Conservation (phyloP, 2,329 filamentous ascomycete species). For the Arthroderma uncinatum region DNA sequence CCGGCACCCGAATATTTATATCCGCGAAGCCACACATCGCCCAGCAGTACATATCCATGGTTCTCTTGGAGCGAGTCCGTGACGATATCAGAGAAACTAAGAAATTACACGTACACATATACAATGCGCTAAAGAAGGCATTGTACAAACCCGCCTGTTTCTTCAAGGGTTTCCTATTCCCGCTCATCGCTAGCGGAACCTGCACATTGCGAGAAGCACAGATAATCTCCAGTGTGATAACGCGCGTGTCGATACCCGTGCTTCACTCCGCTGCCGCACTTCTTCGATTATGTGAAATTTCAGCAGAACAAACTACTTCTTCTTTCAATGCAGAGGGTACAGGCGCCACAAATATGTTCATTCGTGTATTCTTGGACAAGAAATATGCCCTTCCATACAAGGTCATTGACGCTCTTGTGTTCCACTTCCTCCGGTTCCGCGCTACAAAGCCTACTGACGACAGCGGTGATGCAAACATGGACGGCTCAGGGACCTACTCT, state of each 20-base stretch:
- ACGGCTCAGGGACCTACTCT: conserved; percentile 26
- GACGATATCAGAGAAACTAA: conserved; percentile 90
- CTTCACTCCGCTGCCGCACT: conserved; percentile 86
- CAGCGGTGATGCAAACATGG: conserved; percentile 43
- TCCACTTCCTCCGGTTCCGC: conserved; percentile 88
- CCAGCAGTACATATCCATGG: conserved; percentile 73
- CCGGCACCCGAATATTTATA: conserved; percentile 85
- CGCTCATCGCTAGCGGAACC: conserved; percentile 70
- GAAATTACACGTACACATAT: conserved; percentile 90
- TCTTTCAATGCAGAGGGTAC: conserved; percentile 67
- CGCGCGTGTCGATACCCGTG: conserved; percentile 75
- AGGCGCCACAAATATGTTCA: conserved; percentile 89
- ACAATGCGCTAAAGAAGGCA: conserved; percentile 83
- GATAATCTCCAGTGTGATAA: conserved; percentile 78
- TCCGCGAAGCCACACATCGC: conserved; percentile 69
- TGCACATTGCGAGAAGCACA: conserved; percentile 86
- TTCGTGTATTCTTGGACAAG: conserved; percentile 86
- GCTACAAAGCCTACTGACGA: conserved; percentile 52
- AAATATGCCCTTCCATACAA: conserved; percentile 93
- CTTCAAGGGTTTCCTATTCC: conserved; percentile 94
- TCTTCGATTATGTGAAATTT: conserved; percentile 86
- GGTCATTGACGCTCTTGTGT: conserved; percentile 86
- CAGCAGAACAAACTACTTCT: conserved; percentile 69
- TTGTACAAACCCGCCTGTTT: conserved; percentile 91
- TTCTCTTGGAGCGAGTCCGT: conserved; percentile 80